Evolutionary conservation across 129 eudicot species (phyloP).

Genomic region (Heracleum sosnowskyi): DNA sequence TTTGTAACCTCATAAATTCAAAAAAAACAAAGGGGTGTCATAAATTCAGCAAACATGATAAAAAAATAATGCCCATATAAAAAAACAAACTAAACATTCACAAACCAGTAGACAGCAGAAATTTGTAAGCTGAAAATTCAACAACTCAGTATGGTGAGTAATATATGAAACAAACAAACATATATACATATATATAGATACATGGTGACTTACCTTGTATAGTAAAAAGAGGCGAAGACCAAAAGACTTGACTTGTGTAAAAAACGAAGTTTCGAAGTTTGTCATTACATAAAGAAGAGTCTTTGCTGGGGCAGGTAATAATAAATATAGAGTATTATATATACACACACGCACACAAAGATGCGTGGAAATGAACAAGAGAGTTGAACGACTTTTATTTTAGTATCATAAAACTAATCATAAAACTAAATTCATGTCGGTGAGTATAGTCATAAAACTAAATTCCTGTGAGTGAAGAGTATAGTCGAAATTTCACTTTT

Average conservation of each 20-base stretch:
- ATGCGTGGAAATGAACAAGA: too few species aligned
- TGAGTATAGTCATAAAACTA: too few species aligned
- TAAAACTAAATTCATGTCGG: too few species aligned
- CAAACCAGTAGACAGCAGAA: neutral
- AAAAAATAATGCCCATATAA: neutral
- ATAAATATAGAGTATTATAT: too few species aligned
- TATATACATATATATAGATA: neutral
- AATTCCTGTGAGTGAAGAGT: too few species aligned
- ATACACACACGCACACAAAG: too few species aligned
- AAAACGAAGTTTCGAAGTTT: neutral
- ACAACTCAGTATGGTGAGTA: neutral
- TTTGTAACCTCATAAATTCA: neutral
- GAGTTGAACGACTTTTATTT: too few species aligned
- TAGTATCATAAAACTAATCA: too few species aligned
- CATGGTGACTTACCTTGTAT: neutral
- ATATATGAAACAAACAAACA: neutral
- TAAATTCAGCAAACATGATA: neutral
- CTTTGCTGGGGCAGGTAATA: neutral
- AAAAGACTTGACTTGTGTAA: neutral
- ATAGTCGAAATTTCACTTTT: too few species aligned
- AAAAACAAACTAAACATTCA: neutral
- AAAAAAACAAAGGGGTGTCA: neutral
- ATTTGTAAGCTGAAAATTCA: neutral
- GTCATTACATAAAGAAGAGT: neutral
- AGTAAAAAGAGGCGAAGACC: neutral